Base-by-base conservation (phyloP, 192 early-diverging fungal species). In the Entomortierella chlamydospora region DNA sequence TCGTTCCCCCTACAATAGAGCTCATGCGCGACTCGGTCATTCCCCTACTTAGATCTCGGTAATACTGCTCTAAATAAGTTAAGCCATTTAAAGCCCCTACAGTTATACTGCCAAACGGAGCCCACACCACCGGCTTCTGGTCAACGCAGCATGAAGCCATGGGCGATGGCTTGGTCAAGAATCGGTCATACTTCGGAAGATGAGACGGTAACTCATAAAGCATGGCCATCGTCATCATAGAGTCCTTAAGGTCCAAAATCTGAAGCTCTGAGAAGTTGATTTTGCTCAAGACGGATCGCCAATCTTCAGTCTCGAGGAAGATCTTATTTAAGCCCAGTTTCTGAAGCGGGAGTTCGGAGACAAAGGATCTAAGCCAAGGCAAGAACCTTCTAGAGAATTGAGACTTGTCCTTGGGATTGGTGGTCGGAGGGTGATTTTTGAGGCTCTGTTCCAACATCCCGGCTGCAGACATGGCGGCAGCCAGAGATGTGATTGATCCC, bases 201-300 rank as follows among this genome's bases (percentile, higher is more conserved):
- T 54, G 52, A 4, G 45, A 37, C 20, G 49, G 29, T 20, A 63
- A 34, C 43, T 63, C 49, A 22, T 49, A 49, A 4, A 63, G 39
- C 47, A 63, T 49, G 6, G 43, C 61, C 49, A 49, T 50, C 6
- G 61, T 45, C 61, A 63, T 63, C 18, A 30, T 47, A 49, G 61
- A 63, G 11, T 22, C 61, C 28, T 50, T 50, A 6, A 63, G 61
- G 31, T 63, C 61, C 11, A 63, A 22, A 4, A 50, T 43, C n/a
- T 63, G 41, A 30, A 63, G 43, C 4, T 63, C 61, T 11, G 61
- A 50, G 50, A 63, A 63, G n/a, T 63, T 22, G 25, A 63, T 47
- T 29, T 52, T 63, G n/a, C 49, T 51, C 7, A 63, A 22, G 12
- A 63, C n/a, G 10, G 61, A 28, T 49, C 29, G 25, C 61, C 61